These are phyloP conservation scores for Annulohypoxylon truncatum DNA, from an alignment of 2,329 filamentous ascomycete genomes.

Conservation along the genomic window DNA sequence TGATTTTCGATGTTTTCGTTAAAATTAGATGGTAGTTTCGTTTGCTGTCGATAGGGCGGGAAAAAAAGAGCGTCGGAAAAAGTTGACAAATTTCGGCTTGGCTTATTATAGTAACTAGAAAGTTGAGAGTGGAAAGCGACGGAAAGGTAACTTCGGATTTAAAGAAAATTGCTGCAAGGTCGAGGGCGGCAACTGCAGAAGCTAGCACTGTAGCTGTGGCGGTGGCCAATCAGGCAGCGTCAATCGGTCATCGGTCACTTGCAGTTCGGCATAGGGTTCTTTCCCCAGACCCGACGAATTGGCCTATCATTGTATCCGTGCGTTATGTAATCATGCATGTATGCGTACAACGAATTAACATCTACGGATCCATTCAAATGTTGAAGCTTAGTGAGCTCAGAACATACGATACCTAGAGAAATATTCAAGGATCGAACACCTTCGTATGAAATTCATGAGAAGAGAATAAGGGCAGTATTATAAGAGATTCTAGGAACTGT, in stretches of 20 bases:
- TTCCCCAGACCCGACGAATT: constrained; percentile 1
- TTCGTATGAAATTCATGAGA: not conserved
- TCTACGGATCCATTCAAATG: not conserved
- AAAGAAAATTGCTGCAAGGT: constrained; percentile 28
- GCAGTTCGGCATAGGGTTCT: not conserved
- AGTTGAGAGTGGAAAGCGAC: constrained; percentile 19
- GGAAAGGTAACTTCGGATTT: constrained; percentile 37
- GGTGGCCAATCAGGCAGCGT: constrained; percentile 32
- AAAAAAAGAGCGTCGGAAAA: not conserved
- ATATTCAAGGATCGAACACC: not conserved
- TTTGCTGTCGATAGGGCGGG: not conserved
- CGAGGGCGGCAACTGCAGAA: constrained; percentile 17
- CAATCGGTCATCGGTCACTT: constrained; percentile 25
- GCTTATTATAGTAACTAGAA: constrained; percentile 5
- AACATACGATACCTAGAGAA: constrained; percentile 21
- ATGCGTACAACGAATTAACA: constrained; percentile 10
- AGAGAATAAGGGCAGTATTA: not conserved
- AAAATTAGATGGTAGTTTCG: not conserved
- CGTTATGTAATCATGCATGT: constrained; percentile 9
- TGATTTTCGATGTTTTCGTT: constrained; percentile 44
- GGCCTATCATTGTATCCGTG: constrained; percentile 2
- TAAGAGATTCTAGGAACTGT: not conserved
- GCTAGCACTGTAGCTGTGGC: constrained; percentile 19
- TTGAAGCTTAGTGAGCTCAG: constrained; percentile 15
- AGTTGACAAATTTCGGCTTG: constrained; percentile 17